Conservation (phyloP, 1,284 basidiomycete species). For the Rugosomyces carneus region DNA sequence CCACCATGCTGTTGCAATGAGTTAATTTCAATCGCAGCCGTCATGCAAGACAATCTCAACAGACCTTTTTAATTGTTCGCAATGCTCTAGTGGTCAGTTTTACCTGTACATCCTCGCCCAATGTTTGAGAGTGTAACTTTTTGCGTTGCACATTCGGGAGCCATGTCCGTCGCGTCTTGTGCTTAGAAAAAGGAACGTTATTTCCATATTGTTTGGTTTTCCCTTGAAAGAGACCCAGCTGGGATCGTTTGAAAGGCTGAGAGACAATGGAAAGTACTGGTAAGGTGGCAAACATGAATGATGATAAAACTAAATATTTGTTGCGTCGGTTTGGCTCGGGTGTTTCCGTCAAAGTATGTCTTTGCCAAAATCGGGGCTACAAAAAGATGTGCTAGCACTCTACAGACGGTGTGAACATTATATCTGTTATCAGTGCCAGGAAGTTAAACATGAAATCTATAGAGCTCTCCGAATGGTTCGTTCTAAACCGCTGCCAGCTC, state of each 20-base stretch:
- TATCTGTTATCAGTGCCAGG: background rate
- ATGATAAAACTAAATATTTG: background rate
- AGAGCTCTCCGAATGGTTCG: constrained; percentile 71
- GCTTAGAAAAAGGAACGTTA: constrained; percentile 86
- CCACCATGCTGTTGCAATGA: constrained; percentile 52
- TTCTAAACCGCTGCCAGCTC: constrained; percentile 53
- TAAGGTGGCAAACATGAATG: constrained; percentile 26
- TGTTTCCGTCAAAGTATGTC: constrained; percentile 16
- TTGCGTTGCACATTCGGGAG: constrained; percentile 81
- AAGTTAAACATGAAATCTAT: constrained; percentile 4
- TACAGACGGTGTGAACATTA: constrained; percentile 53
- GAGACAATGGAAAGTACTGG: constrained; percentile 34
- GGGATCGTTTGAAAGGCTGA: constrained; percentile 70
- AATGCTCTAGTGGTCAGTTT: constrained; percentile 73
- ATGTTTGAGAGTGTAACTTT: constrained; percentile 58
- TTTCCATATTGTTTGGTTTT: constrained; percentile 79
- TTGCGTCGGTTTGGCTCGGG: background rate
- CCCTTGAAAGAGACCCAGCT: constrained; percentile 75
- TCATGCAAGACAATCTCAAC: constrained; percentile 13
- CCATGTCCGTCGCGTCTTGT: constrained; percentile 90
- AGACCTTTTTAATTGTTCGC: constrained; percentile 74
- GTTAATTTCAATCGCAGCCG: background rate
- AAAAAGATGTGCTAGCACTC: constrained; percentile 64
- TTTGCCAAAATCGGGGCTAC: constrained; percentile 51
- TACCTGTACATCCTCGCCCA: constrained; percentile 52